Evolutionary conservation across 768 basidiomycete species (phyloP).

Genomic region (Trametes cinnabarina): DNA sequence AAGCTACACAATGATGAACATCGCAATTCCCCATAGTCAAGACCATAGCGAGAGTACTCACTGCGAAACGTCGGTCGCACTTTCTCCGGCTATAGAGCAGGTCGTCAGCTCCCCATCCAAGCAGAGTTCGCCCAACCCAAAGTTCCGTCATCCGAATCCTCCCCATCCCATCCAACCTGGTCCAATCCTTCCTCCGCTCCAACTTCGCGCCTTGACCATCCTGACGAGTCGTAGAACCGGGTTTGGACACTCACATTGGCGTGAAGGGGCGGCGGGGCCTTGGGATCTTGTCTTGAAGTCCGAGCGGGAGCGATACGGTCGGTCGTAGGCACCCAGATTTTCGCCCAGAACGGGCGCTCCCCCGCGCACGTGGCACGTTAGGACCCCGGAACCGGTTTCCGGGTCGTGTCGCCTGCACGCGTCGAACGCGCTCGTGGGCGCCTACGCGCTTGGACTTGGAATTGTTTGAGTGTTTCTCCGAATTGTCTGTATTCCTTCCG

Average conservation of each 20-base stretch:
- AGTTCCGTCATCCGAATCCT: slow-evolving; percentile 30
- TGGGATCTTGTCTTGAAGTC: slow-evolving; percentile 36
- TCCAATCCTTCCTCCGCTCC: slow-evolving; percentile 9
- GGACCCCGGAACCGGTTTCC: slow-evolving; percentile 7
- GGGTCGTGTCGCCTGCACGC: slow-evolving; percentile 11
- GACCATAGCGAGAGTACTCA: slow-evolving; percentile 26
- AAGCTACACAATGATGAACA: slow-evolving; percentile 23
- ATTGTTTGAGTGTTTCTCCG: not conserved
- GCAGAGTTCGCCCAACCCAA: slow-evolving; percentile 15
- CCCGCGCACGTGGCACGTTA: not conserved
- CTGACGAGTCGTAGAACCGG: not conserved
- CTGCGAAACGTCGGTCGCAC: slow-evolving; percentile 37
- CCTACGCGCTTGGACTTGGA: not conserved
- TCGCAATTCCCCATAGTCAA: not conserved
- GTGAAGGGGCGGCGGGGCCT: slow-evolving; percentile 29
- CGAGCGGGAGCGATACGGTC: slow-evolving; percentile 32
- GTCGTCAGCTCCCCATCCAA: slow-evolving; percentile 23
- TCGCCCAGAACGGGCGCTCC: slow-evolving; percentile 18
- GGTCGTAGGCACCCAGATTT: slow-evolving; percentile 11
- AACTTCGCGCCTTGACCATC: slow-evolving; percentile 1
- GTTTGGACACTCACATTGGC: slow-evolving; percentile 28
- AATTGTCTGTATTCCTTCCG: not conserved
- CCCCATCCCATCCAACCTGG: slow-evolving; percentile 35
- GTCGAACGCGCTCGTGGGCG: slow-evolving; percentile 10
- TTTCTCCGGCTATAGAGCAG: slow-evolving; percentile 31